Evolutionary conservation across 768 basidiomycete species (phyloP).

Genomic region (Dentipellis sp.): DNA sequence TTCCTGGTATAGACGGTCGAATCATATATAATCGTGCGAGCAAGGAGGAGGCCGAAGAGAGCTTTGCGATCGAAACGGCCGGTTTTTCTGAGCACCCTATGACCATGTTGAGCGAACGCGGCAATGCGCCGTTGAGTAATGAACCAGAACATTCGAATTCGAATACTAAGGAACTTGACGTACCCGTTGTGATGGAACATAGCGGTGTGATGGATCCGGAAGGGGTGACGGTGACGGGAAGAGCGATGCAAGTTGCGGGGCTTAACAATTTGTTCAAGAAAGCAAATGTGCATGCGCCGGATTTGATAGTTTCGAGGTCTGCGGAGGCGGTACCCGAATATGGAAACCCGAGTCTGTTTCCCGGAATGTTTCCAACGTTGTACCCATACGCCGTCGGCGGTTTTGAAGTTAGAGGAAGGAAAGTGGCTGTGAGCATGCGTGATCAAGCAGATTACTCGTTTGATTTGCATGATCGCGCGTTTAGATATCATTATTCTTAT

Average conservation of each 20-base stretch:
- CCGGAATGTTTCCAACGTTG: slow-evolving; percentile 23
- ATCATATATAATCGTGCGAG: slow-evolving; percentile 14
- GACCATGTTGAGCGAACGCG: neutral
- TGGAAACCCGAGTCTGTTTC: slow-evolving; percentile 22
- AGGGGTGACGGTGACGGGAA: slow-evolving; percentile 14
- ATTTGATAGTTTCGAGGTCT: slow-evolving; percentile 17
- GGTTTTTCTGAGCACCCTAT: slow-evolving; percentile 20
- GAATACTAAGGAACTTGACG: neutral
- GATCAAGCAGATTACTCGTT: slow-evolving; percentile 19
- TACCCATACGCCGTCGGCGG: slow-evolving; percentile 25
- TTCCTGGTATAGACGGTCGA: neutral
- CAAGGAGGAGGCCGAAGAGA: neutral
- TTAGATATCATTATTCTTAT: slow-evolving; percentile 6
- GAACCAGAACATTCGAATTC: neutral
- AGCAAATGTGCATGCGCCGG: slow-evolving; percentile 7
- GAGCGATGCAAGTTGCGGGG: slow-evolving; percentile 17
- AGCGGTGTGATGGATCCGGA: slow-evolving; percentile 25
- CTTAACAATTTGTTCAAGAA: slow-evolving; percentile 15
- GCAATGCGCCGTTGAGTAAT: neutral
- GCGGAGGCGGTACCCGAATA: slow-evolving; percentile 21
- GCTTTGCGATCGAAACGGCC: slow-evolving; percentile 21
- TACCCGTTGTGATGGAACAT: slow-evolving; percentile 16
- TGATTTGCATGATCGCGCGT: slow-evolving; percentile 12
- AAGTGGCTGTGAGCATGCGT: slow-evolving; percentile 10
- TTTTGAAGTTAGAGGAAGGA: slow-evolving; percentile 16